Conservation (phyloP, 768 basidiomycete genomes). For the Russula ochroleuca region DNA sequence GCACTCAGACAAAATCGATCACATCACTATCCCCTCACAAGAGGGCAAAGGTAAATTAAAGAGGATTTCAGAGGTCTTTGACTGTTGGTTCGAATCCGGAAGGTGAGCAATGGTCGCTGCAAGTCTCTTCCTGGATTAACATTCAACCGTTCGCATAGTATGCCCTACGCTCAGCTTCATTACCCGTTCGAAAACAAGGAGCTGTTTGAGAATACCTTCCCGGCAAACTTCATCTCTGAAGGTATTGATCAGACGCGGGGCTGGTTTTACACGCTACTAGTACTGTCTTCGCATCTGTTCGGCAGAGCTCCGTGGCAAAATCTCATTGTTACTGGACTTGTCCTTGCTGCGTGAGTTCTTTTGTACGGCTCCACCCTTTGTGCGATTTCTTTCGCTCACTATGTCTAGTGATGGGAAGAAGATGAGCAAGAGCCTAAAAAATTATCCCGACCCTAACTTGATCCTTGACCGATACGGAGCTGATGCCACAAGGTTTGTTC, state of each 20-base stretch:
- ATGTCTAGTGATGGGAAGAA: constrained; percentile 86
- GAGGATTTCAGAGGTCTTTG: constrained; percentile 96
- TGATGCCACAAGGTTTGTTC: constrained; percentile 78
- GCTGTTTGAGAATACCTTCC: constrained; percentile 77
- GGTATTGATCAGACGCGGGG: constrained; percentile 99
- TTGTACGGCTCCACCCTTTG: too few species aligned
- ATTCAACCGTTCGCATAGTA: constrained; percentile 47
- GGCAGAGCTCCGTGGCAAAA: constrained; percentile 97
- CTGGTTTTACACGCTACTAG: constrained; percentile 98
- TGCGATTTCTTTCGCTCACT: background rate
- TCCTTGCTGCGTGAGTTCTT: constrained; percentile 78
- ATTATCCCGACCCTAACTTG: constrained; percentile 93
- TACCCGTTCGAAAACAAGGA: constrained; percentile 98
- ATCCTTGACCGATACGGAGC: constrained; percentile 91
- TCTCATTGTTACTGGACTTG: constrained; percentile 91
- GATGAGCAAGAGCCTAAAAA: constrained; percentile 97
- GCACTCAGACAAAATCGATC: constrained; percentile 91
- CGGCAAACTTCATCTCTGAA: constrained; percentile 96
- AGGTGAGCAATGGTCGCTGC: constrained; percentile 49
- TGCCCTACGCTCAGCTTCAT: constrained; percentile 97
- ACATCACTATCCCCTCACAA: constrained; percentile 92
- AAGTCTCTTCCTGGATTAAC: background rate
- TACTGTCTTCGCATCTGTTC: constrained; percentile 93
- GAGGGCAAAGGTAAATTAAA: constrained; percentile 80
- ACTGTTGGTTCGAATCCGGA: constrained; percentile 99